Conservation (phyloP, 2,329 filamentous ascomycete species). For the Hymenoscyphus scutula region DNA sequence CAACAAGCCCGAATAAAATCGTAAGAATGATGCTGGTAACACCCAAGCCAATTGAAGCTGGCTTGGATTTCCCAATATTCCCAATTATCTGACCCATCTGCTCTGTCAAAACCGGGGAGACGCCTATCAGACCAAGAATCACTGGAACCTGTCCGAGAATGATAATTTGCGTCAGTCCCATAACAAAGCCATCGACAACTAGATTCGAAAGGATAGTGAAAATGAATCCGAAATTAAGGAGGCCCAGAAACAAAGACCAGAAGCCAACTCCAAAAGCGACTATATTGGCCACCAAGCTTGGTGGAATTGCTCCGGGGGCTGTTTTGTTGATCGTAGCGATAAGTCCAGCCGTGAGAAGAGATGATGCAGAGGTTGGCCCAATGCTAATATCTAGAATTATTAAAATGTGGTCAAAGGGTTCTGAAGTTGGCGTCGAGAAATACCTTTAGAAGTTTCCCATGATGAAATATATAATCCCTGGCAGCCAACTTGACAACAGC, state of each 20-base stretch:
- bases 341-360: slow-evolving; percentile 60
- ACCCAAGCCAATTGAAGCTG: slow-evolving; percentile 51
- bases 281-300: slow-evolving; percentile 57
- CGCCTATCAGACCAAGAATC: slow-evolving; percentile 37
- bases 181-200: slow-evolving; percentile 63
- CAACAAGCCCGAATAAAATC: slow-evolving; percentile 48
- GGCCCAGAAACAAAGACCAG: slow-evolving; percentile 56
- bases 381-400: slow-evolving; percentile 51
- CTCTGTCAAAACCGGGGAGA: slow-evolving; percentile 51
- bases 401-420: slow-evolving; percentile 5
- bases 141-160: slow-evolving; percentile 59
- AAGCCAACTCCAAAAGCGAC: slow-evolving; percentile 64
- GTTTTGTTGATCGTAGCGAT: slow-evolving; percentile 47
- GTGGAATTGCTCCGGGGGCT: slow-evolving; percentile 45
- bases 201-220: slow-evolving; percentile 65
- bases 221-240: slow-evolving; percentile 63
- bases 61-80: slow-evolving; percentile 55
- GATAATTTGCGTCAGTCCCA: slow-evolving; percentile 63
- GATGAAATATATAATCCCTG: slow-evolving; percentile 54
- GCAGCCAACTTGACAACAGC: slow-evolving; percentile 58
- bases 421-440: slow-evolving; percentile 28
- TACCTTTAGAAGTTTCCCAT: slow-evolving; percentile 63
- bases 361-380: slow-evolving; percentile 64
- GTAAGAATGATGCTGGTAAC: slow-evolving; percentile 57
- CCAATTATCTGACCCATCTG: slow-evolving; percentile 59